phyloP scores from a whole-genome alignment of 257 asterid genomes.

The Rubia yunnanensis region DNA sequence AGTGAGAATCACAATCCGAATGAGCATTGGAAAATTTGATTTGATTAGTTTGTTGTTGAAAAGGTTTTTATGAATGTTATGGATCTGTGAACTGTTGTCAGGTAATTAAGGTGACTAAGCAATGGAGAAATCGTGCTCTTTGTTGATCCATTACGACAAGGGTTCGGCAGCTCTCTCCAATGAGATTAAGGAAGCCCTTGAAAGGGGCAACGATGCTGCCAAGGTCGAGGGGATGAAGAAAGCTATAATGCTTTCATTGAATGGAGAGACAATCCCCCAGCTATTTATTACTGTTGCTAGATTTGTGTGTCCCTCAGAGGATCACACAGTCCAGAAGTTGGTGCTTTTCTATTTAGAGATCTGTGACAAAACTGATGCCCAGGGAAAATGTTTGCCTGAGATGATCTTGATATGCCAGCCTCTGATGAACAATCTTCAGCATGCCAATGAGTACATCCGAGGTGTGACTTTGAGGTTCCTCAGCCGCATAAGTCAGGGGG shows the following conservation, averaged over 20 bases:
- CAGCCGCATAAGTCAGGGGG: constrained; percentile 83
- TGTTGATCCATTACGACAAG: constrained; percentile 84
- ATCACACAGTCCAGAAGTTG: constrained; percentile 79
- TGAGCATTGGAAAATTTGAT: background rate
- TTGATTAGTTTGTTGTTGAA: background rate
- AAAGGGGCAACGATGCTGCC: constrained; percentile 65
- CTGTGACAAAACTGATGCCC: constrained; percentile 76
- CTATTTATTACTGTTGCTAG: constrained; percentile 74
- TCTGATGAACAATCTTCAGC: constrained; percentile 78
- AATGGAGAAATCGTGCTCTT: constrained; percentile 87
- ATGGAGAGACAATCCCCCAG: constrained; percentile 86
- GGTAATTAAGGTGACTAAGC: constrained; percentile 16
- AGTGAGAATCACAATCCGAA: background rate
- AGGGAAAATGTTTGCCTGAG: constrained; percentile 78
- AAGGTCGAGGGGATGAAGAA: constrained; percentile 84
- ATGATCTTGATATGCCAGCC: constrained; percentile 91
- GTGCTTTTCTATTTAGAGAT: constrained; percentile 69
- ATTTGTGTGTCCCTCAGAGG: constrained; percentile 86
- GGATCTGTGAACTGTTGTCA: background rate
- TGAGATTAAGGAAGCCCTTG: constrained; percentile 94
- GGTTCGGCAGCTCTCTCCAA: constrained; percentile 80
- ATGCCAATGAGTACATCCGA: constrained; percentile 88
- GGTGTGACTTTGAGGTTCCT: constrained; percentile 87
- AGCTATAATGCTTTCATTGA: constrained; percentile 82
- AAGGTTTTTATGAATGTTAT: background rate